These are phyloP conservation scores for Mucor lusitanicus DNA, from an alignment of 371 early-diverging fungal species.

Conservation along the genomic window DNA sequence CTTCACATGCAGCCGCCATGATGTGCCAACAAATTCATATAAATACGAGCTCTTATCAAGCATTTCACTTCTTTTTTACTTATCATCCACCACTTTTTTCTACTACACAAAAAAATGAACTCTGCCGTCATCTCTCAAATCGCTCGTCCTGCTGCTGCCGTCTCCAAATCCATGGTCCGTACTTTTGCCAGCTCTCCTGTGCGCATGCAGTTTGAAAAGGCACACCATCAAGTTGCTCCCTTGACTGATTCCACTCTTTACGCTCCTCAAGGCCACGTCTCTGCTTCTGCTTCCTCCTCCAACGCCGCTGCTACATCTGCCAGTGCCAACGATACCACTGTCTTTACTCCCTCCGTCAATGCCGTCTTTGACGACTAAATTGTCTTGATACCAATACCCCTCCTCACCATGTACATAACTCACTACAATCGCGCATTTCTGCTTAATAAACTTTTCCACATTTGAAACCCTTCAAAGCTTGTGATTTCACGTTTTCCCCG, in stretches of 20 bases:
- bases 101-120: conserved; percentile 9
- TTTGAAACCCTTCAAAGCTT: not conserved
- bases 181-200: conserved; percentile 10
- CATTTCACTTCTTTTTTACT: not conserved
- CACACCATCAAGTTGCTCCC: conserved; percentile 34
- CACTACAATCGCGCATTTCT: too few species aligned
- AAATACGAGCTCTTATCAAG: conserved; percentile 2
- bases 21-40: conserved; percentile 9
- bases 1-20: conserved; percentile 13
- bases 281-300: not conserved
- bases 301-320: not conserved
- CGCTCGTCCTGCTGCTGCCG: conserved; percentile 9
- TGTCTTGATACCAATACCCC: not conserved
- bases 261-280: conserved; percentile 22
- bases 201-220: conserved; percentile 8
- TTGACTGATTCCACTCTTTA: conserved; percentile 32
- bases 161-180: conserved; percentile 14
- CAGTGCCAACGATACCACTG: not conserved
- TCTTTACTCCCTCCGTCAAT: conserved; percentile 44
- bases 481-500: conserved; percentile 1
- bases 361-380: conserved; percentile 33
- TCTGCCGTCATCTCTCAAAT: conserved; percentile 27
- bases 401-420: not conserved
- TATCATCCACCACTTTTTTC: not conserved
- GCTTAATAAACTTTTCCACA: not conserved